These are phyloP conservation scores for Eruca vesicaria DNA, from an alignment of 441 rosid genomes.

Conservation along the genomic window DNA sequence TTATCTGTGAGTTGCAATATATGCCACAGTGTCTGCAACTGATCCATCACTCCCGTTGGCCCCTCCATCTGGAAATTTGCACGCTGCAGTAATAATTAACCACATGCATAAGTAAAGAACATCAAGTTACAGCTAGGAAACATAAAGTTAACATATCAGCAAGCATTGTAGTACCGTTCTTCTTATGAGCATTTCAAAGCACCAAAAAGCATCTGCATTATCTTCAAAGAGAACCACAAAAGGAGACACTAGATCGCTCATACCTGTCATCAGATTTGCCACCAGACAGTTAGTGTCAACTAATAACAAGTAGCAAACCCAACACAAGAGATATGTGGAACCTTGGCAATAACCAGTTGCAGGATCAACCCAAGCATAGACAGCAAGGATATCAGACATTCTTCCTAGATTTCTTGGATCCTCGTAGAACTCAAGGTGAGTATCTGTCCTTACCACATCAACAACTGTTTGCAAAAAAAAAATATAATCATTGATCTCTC, in stretches of 20 bases:
- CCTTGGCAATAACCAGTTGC: slow-evolving; percentile 99
- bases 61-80: slow-evolving; percentile 92
- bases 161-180: slow-evolving; percentile 56
- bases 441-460: slow-evolving; percentile 97
- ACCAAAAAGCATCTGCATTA: slow-evolving; percentile 98
- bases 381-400: slow-evolving; percentile 97
- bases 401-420: slow-evolving; percentile 83
- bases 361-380: slow-evolving; percentile 99
- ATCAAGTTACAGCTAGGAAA: background rate
- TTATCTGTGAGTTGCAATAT: slow-evolving; percentile 82
- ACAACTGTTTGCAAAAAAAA: slow-evolving; percentile 57
- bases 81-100: slow-evolving; percentile 53
- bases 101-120: background rate
- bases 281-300: slow-evolving; percentile 8
- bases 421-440: slow-evolving; percentile 91
- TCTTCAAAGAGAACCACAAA: slow-evolving; percentile 93
- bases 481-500: slow-evolving; percentile 13
- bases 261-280: slow-evolving; percentile 55
- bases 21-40: slow-evolving; percentile 81
- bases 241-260: slow-evolving; percentile 97
- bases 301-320: background rate
- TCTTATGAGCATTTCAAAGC: slow-evolving; percentile 97
- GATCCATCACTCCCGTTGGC: slow-evolving; percentile 94
- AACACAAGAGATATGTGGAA: no score
- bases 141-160: background rate